phyloP scores from a whole-genome alignment of 2,329 filamentous ascomycete species.

The Pseudovirgaria hyperparasitica region DNA sequence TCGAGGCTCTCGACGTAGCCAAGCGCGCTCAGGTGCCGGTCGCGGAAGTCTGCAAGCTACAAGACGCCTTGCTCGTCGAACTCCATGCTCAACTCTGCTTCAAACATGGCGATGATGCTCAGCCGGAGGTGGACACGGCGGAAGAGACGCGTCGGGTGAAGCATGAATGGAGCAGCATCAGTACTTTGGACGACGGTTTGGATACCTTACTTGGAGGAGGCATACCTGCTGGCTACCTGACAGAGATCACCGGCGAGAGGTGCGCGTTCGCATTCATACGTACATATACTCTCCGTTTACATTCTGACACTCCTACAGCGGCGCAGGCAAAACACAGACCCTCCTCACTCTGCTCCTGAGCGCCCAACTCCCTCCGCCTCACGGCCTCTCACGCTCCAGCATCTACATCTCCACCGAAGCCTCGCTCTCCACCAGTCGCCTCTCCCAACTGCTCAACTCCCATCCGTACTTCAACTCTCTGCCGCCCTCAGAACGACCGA shows the following conservation, averaged over 20 bases:
- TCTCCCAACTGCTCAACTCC: slow-evolving; percentile 61
- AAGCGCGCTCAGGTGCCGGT: slow-evolving; percentile 74
- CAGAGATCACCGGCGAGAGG: slow-evolving; percentile 88
- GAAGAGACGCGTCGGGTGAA: slow-evolving; percentile 10
- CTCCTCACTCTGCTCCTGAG: slow-evolving; percentile 74
- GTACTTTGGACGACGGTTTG: slow-evolving; percentile 63
- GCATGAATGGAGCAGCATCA: slow-evolving; percentile 49
- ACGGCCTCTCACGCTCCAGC: slow-evolving; percentile 58
- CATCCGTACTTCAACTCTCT: slow-evolving; percentile 48
- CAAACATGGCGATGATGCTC: slow-evolving; percentile 8
- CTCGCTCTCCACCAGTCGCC: slow-evolving; percentile 65
- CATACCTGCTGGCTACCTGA: slow-evolving; percentile 67
- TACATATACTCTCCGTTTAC: slow-evolving; percentile 1
- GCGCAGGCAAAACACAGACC: slow-evolving; percentile 89
- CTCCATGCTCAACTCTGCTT: slow-evolving; percentile 51
- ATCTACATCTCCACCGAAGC: slow-evolving; percentile 94
- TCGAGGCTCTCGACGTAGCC: slow-evolving; percentile 71
- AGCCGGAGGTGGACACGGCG: slow-evolving; percentile 6
- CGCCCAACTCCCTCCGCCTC: slow-evolving; percentile 64
- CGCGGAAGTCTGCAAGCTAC: slow-evolving; percentile 64
- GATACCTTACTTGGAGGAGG: slow-evolving; percentile 66
- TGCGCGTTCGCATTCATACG: no score
- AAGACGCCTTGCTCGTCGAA: slow-evolving; percentile 51
- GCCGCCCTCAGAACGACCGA: slow-evolving; percentile 36
- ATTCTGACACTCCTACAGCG: slow-evolving; percentile 33